Percentiles rank a stretch among this genome's conserved stretches.
Evolutionary conservation across 495 filamentous ascomycete genomes (phyloP).

Genomic region (Talaromyces proteolyticus): DNA sequence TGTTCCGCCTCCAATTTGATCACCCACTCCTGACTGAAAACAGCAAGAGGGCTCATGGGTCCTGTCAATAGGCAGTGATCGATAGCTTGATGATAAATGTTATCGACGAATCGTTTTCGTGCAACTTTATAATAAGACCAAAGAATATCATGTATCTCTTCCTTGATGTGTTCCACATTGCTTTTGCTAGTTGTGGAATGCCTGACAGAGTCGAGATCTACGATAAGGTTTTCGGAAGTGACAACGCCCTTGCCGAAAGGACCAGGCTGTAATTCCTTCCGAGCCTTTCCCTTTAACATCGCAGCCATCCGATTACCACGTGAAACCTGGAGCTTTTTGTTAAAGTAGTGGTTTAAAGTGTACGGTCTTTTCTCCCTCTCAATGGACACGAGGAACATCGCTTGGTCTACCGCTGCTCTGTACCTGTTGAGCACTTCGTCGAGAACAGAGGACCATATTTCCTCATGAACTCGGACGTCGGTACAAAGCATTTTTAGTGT

Average conservation of each 20-base stretch:
- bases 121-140: conserved; percentile 56
- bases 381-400: conserved; percentile 38
- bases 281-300: neutral
- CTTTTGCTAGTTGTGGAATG: conserved; percentile 5
- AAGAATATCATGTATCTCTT: conserved; percentile 54
- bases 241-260: neutral
- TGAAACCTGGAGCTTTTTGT: conserved; percentile 25
- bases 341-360: conserved; percentile 51
- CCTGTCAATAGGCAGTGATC: conserved; percentile 29
- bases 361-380: conserved; percentile 37
- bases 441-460: conserved; percentile 33
- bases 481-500: conserved; percentile 26
- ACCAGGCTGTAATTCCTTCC: neutral
- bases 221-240: neutral
- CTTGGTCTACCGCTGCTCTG: conserved; percentile 29
- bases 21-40: conserved; percentile 26
- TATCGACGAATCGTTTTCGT: conserved; percentile 51
- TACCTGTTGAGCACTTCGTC: conserved; percentile 38
- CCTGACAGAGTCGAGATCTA: neutral
- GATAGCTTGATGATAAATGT: conserved; percentile 37
- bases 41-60: conserved; percentile 21
- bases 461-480: conserved; percentile 28
- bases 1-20: conserved; percentile 25
- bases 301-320: neutral
- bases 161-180: conserved; percentile 38